A percentile compares a stretch with the other conserved stretches of the same genome.
Evolutionary conservation across 257 asterid species (phyloP).

Genomic region (Solanum clarkiae): DNA sequence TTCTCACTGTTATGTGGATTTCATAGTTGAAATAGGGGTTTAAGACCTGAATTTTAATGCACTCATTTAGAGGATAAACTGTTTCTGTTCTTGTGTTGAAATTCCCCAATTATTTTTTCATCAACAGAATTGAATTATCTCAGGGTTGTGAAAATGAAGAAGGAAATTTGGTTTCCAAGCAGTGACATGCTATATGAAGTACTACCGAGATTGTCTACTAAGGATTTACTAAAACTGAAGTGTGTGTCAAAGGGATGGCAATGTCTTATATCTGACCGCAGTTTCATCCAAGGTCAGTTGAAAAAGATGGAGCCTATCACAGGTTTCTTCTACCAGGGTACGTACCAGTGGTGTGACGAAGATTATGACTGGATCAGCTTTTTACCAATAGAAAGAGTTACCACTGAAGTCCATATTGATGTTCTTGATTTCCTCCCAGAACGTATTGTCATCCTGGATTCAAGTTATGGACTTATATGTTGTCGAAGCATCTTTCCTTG

Average conservation of each 20-base stretch:
- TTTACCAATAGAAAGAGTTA: slow-evolving; percentile 17
- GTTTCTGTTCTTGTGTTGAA: neutral
- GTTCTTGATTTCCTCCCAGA: slow-evolving; percentile 55
- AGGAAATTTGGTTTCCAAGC: slow-evolving; percentile 14
- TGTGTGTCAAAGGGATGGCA: slow-evolving; percentile 49
- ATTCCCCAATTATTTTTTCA: neutral
- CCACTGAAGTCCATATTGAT: neutral
- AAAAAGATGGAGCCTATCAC: slow-evolving; percentile 20
- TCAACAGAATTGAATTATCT: neutral
- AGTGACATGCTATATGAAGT: slow-evolving; percentile 28
- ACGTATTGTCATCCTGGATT: slow-evolving; percentile 24
- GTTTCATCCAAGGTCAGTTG: slow-evolving; percentile 28
- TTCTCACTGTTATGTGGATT: neutral
- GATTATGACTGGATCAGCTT: slow-evolving; percentile 27
- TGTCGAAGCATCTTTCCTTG: slow-evolving; percentile 45
- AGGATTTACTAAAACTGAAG: slow-evolving; percentile 26
- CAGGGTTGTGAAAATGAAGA: slow-evolving; percentile 15
- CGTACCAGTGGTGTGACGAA: slow-evolving; percentile 19
- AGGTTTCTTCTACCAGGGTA: slow-evolving; percentile 60
- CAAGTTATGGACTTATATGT: slow-evolving; percentile 46
- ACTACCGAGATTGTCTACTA: slow-evolving; percentile 30
- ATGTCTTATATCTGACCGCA: slow-evolving; percentile 30
- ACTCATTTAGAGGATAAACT: neutral
- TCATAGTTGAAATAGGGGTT: neutral
- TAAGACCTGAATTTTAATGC: neutral